Conservation (phyloP, 441 rosid genomes). For the Hura crepitans region DNA sequence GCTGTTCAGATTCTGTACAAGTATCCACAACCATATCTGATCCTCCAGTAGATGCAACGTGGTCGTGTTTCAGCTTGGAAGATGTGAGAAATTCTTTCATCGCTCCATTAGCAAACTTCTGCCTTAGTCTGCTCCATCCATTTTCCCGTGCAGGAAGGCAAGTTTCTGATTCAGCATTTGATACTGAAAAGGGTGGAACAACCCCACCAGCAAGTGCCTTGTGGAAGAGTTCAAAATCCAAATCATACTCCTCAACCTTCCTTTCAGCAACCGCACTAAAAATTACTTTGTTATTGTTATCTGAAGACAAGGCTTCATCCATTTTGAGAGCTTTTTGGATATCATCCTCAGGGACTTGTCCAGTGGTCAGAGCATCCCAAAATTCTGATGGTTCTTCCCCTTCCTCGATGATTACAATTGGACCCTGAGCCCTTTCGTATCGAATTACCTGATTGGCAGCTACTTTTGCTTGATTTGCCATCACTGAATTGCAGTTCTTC, state of each 20-base stretch:
- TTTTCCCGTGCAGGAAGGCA: slow-evolving; percentile 65
- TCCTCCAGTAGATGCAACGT: slow-evolving; percentile 19
- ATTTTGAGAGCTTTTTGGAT: slow-evolving; percentile 19
- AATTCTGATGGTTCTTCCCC: slow-evolving; percentile 59
- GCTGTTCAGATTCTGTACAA: slow-evolving; percentile 28
- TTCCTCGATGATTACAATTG: slow-evolving; percentile 41
- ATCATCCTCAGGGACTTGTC: slow-evolving; percentile 31
- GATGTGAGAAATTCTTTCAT: slow-evolving; percentile 47
- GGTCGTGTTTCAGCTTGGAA: slow-evolving; percentile 22
- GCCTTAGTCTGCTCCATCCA: slow-evolving; percentile 51
- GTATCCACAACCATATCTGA: slow-evolving; percentile 30
- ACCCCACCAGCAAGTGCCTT: slow-evolving; percentile 69
- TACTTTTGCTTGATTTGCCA: slow-evolving; percentile 48
- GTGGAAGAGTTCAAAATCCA: slow-evolving; percentile 58
- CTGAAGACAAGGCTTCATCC: slow-evolving; percentile 24
- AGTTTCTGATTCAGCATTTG: slow-evolving; percentile 49
- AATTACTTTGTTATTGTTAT: slow-evolving; percentile 16
- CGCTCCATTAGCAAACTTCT: slow-evolving; percentile 36
- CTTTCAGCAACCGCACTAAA: slow-evolving; percentile 28
- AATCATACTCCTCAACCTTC: slow-evolving; percentile 51
- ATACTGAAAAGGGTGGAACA: slow-evolving; percentile 55
- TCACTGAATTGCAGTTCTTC: slow-evolving; percentile 38
- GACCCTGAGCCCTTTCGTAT: slow-evolving; percentile 60
- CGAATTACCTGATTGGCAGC: slow-evolving; percentile 69
- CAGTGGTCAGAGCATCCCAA: slow-evolving; percentile 55